A percentile compares a stretch with the other conserved stretches of the same genome.
These are phyloP conservation scores for Rubroboletus pulcherrimus DNA, from an alignment of 768 basidiomycete genomes.

Conservation along the genomic window DNA sequence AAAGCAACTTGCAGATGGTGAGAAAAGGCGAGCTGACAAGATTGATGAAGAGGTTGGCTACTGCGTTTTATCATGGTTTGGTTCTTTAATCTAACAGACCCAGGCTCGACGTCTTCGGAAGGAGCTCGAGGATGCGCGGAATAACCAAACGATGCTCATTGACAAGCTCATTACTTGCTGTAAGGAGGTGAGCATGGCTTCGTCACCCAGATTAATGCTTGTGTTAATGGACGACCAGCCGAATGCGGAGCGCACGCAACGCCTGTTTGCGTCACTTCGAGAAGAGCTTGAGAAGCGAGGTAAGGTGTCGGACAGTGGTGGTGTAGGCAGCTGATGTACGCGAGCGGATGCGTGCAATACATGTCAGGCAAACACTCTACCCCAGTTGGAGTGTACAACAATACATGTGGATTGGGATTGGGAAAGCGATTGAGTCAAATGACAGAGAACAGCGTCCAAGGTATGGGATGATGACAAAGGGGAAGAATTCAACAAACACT, in stretches of 20 bases:
- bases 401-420: conserved; percentile 1
- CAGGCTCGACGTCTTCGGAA: conserved; percentile 68
- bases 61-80: not conserved
- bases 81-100: conserved; percentile 7
- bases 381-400: conserved; percentile 12
- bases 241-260: conserved; percentile 78
- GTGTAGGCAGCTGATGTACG: conserved; percentile 39
- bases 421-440: not conserved
- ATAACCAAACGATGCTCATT: conserved; percentile 72
- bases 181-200: conserved; percentile 63
- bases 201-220: not conserved
- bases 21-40: conserved; percentile 63
- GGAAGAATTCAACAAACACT: conserved; percentile 2
- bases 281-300: conserved; percentile 79
- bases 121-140: conserved; percentile 77
- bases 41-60: conserved; percentile 68
- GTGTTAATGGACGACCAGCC: conserved; percentile 45
- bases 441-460: not conserved
- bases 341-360: conserved; percentile 13
- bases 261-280: conserved; percentile 72
- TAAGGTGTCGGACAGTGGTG: conserved; percentile 41
- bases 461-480: conserved; percentile 1
- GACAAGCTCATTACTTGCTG: conserved; percentile 83
- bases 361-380: conserved; percentile 9
- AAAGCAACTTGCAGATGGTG: conserved; percentile 75